Percentiles rank a stretch among this genome's conserved stretches.
These are phyloP conservation scores for Salix koriyanagi DNA, from an alignment of 345 rosid species.

Conservation along the genomic window DNA sequence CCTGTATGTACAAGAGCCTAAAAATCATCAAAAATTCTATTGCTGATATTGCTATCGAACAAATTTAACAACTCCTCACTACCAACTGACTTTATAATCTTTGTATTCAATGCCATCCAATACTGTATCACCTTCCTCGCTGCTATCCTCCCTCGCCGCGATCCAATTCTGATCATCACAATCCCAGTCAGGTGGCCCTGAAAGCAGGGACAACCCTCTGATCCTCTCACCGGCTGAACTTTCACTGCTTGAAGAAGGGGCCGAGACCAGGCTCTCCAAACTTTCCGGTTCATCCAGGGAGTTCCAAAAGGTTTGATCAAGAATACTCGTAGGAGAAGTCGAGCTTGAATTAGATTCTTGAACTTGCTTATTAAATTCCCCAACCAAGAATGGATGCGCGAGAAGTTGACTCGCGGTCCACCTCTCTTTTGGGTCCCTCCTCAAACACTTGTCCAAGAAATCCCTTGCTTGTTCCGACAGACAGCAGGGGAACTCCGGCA, in stretches of 20 bases:
- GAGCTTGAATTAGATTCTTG: slow-evolving; percentile 31
- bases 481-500: slow-evolving; percentile 30
- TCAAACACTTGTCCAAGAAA: slow-evolving; percentile 41
- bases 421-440: slow-evolving; percentile 37
- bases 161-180: slow-evolving; percentile 53
- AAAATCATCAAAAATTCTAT: background rate
- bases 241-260: slow-evolving; percentile 2
- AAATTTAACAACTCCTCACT: slow-evolving; percentile 1
- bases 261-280: slow-evolving; percentile 15
- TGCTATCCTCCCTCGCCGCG: slow-evolving; percentile 34
- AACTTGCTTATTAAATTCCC: slow-evolving; percentile 17
- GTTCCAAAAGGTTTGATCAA: slow-evolving; percentile 61
- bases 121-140: slow-evolving; percentile 9
- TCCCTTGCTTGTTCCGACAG: slow-evolving; percentile 35
- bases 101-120: slow-evolving; percentile 20
- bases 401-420: slow-evolving; percentile 39
- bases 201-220: slow-evolving; percentile 31
- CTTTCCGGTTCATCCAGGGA: slow-evolving; percentile 42
- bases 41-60: slow-evolving; percentile 1
- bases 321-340: slow-evolving; percentile 71
- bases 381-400: slow-evolving; percentile 34
- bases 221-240: slow-evolving; percentile 43
- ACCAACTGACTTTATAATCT: slow-evolving; percentile 1
- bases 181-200: slow-evolving; percentile 37
- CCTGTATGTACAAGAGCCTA: slow-evolving; percentile 14